Base-by-base conservation (phyloP, 2,329 filamentous ascomycete species). In the Cryphonectria parasitica region DNA sequence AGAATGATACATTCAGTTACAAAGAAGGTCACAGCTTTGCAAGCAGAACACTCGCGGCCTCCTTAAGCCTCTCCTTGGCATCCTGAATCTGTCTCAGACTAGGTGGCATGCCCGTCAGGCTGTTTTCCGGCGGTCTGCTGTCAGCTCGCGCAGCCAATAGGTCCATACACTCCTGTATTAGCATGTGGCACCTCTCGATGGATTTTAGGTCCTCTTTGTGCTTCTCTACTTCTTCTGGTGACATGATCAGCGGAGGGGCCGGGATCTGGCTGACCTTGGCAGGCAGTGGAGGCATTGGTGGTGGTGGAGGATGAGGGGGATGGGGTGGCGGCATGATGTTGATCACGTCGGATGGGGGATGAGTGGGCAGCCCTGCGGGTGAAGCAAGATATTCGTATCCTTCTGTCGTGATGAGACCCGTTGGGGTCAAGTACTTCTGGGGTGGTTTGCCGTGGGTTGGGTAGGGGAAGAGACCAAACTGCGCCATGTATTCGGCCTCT, bases 41-140 rank as follows among this genome's bases (percentile, higher is more conserved):
- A 1, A 70, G 61, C 34, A 68, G 39, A 0, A 66, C 65, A 64
- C 45, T n/a, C 28, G 68, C 71, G 28, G 65, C 62, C 66, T 66
- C 62, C 25, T 22, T 72, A 22, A 70, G 10, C 68, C 49, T 70
- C 61, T 49, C 54, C 66, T 66, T 70, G 3, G 62, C 68, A 17
- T 8, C 11, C 11, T 70, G 19, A 7, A 72, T 36, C 45, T 72
- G 65, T 61, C 62, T 68, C 54, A 70, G 45, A 13, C 65, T 72
- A 2, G 71, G 71, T 22, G 68, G 66, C 54, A 72, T 28, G 8
- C 68, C 71, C 45, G 71, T 70, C 45, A 72, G 28, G 62, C 68
- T 72, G 17, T 66, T 28, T 1, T 13, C 13, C 5, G 56, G 25
- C 17, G 70, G 70, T 62, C 54, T 54, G 4, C 58, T 34, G 13